Conservation (phyloP, 768 basidiomycete genomes). For the Atractiella rhizophila region DNA sequence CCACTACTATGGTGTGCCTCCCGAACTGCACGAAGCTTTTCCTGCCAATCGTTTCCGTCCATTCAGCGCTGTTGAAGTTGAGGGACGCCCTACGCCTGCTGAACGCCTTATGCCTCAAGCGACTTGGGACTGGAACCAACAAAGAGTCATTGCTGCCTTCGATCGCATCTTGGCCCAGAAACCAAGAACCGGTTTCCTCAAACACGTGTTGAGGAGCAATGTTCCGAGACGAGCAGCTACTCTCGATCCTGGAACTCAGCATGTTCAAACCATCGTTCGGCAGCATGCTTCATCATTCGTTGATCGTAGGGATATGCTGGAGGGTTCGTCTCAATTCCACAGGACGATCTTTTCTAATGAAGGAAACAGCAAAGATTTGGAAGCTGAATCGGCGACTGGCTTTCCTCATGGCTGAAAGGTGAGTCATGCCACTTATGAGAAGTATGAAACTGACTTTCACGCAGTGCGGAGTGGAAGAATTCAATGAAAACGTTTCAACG, state of each 20-base stretch:
- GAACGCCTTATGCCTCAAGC: constrained; percentile 9
- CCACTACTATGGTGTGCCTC: constrained; percentile 3
- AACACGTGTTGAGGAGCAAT: background rate
- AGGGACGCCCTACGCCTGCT: constrained; percentile 2
- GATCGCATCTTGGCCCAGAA: constrained; percentile 1
- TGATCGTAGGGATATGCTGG: constrained; percentile 48
- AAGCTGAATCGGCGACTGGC: constrained; percentile 4
- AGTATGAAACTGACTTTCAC: background rate
- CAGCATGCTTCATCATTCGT: constrained; percentile 66
- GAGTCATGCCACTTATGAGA: constrained; percentile 2
- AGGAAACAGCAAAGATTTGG: too few relatives aligned
- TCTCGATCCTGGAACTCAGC: background rate
- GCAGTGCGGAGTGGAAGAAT: constrained; percentile 1
- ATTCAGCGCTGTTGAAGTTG: constrained; percentile 7
- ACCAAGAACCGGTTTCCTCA: background rate
- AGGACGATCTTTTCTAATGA: too few relatives aligned
- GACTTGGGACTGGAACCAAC: constrained; percentile 11
- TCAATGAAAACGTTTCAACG: constrained; percentile 3
- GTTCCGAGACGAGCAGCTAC: constrained; percentile 2
- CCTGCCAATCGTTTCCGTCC: constrained; percentile 11
- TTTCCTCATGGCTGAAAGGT: constrained; percentile 1
- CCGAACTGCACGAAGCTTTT: constrained; percentile 10
- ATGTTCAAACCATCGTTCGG: constrained; percentile 8
- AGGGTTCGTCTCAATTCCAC: too few relatives aligned
- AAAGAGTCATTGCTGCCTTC: background rate